Conservation (phyloP, 495 filamentous ascomycete species). For the Neurospora sp. region DNA sequence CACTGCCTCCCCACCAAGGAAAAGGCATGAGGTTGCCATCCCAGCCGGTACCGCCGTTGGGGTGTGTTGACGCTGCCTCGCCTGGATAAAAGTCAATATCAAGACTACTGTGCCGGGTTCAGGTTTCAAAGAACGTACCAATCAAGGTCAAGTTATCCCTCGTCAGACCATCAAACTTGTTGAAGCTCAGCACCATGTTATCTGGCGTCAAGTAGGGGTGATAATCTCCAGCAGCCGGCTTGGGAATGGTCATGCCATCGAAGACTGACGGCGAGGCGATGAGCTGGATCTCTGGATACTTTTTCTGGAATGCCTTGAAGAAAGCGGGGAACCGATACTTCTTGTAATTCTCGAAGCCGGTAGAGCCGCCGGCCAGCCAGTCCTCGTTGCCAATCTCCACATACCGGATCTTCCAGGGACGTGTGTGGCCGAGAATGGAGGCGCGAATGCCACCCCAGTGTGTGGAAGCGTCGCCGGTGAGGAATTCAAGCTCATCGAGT, state of each 20-base stretch:
- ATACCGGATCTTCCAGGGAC: constrained; percentile 48
- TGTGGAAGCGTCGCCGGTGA: constrained; percentile 43
- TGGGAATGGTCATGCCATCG: constrained; percentile 29
- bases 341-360: constrained; percentile 35
- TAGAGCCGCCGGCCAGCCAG: constrained; percentile 35
- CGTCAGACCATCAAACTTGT: constrained; percentile 36
- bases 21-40: constrained; percentile 23
- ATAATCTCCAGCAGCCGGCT: constrained; percentile 35
- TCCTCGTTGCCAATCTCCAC: constrained; percentile 64
- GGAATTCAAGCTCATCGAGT: constrained; percentile 58
- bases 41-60: constrained; percentile 40
- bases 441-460: constrained; percentile 53
- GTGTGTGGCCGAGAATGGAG: constrained; percentile 39
- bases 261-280: constrained; percentile 40
- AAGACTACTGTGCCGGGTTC: not conserved
- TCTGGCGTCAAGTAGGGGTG: constrained; percentile 29
- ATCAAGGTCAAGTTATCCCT: constrained; percentile 21
- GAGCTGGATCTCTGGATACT: constrained; percentile 53
- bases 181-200: constrained; percentile 24
- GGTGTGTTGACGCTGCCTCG: constrained; percentile 50
- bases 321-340: constrained; percentile 48
- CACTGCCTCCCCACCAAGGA: constrained; percentile 47
- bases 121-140: constrained; percentile 25
- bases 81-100: constrained; percentile 1
- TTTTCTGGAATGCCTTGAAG: constrained; percentile 43